These are phyloP conservation scores for Mucor saturninus DNA, from an alignment of 371 early-diverging fungal genomes.

Conservation along the genomic window DNA sequence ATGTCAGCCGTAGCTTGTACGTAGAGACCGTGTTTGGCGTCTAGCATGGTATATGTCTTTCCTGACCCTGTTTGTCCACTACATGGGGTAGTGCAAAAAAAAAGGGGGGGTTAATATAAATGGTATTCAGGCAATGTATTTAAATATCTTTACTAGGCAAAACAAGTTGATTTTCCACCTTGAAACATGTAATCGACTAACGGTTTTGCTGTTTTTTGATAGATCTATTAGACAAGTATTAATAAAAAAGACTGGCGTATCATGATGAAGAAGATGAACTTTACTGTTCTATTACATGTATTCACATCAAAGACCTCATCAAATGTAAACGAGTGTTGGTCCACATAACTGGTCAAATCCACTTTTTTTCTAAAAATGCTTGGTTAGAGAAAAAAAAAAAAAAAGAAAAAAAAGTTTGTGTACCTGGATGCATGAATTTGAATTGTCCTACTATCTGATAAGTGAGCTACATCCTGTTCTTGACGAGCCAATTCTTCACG, in stretches of 20 bases:
- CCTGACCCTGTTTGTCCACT: conserved; percentile 98
- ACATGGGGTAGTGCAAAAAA: background rate
- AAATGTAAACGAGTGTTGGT: conserved; percentile 93
- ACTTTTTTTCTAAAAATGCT: conserved; percentile 71
- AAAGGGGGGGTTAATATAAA: too few relatives aligned
- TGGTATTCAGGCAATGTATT: background rate
- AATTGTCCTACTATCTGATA: conserved; percentile 69
- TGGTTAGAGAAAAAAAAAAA: background rate
- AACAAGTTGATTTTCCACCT: conserved; percentile 98
- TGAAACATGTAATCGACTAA: conserved; percentile 93
- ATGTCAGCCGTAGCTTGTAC: conserved; percentile 92
- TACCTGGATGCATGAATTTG: conserved; percentile 80
- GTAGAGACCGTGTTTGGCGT: conserved; percentile 84
- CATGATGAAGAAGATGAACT: background rate
- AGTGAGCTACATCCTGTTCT: conserved; percentile 81
- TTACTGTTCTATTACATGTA: conserved; percentile 67
- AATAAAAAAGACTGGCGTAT: background rate
- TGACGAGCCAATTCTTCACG: conserved; percentile 73
- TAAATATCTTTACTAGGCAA: conserved; percentile 70
- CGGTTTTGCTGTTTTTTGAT: conserved; percentile 86
- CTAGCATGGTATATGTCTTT: conserved; percentile 99
- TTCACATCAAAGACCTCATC: conserved; percentile 95
- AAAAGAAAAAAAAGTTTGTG: background rate
- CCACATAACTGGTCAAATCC: conserved; percentile 94
- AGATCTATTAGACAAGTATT: conserved; percentile 64